Percentiles rank a stretch among this genome's conserved stretches.
Conservation (phyloP, 805 yeast species). For the Candida ascalaphidarum region DNA sequence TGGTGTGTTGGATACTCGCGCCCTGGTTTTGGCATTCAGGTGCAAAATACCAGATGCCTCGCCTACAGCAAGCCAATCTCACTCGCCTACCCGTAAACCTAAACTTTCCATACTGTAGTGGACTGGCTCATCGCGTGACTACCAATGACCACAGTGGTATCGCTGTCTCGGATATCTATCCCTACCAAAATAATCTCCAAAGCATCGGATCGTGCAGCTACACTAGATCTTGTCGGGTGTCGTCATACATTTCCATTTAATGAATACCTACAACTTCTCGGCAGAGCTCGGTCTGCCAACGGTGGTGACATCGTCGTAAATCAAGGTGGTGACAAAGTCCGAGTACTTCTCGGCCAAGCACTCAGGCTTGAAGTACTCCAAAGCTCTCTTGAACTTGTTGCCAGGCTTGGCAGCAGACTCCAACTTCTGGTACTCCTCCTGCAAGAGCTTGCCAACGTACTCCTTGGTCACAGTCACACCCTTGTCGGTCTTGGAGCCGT, state of each 20-base stretch:
- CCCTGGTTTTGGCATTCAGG: too few relatives aligned
- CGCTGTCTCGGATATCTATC: too few relatives aligned
- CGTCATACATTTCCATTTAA: slow-evolving; percentile 1
- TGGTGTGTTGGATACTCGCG: too few relatives aligned
- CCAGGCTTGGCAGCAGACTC: slow-evolving; percentile 41
- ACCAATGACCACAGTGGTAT: too few relatives aligned
- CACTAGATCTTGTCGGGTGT: too few relatives aligned
- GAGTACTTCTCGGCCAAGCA: slow-evolving; percentile 64
- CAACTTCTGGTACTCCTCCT: slow-evolving; percentile 52
- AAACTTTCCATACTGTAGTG: too few relatives aligned
- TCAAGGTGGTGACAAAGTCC: slow-evolving; percentile 68
- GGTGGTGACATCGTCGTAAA: slow-evolving; percentile 66
- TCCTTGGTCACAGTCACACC: slow-evolving; percentile 53
- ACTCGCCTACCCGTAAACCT: too few relatives aligned
- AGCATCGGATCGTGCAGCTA: too few relatives aligned
- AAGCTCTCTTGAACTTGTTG: slow-evolving; percentile 63
- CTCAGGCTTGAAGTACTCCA: slow-evolving; percentile 64
- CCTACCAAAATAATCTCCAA: too few relatives aligned
- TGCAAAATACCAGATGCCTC: too few relatives aligned
- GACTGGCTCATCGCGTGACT: too few relatives aligned
- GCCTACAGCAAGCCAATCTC: too few relatives aligned
- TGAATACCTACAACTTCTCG: slow-evolving; percentile 26
- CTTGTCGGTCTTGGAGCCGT: slow-evolving; percentile 53
- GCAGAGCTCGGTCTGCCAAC: slow-evolving; percentile 34
- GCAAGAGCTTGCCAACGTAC: slow-evolving; percentile 46